These are phyloP conservation scores for Salix suchowensis DNA, from an alignment of 345 rosid genomes.

Conservation along the genomic window DNA sequence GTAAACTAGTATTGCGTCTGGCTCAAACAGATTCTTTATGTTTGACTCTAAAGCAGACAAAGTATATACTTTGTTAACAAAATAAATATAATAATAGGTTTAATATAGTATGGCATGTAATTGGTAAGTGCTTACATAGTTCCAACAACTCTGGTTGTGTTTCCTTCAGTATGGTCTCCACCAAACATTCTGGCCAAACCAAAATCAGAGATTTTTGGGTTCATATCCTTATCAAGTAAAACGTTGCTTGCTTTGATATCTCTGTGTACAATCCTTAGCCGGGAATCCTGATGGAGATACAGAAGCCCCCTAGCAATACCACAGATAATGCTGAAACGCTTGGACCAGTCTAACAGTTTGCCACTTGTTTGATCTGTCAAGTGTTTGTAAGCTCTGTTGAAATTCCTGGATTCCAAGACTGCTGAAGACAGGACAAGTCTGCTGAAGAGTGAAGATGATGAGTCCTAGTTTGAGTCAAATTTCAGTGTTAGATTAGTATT, in stretches of 20 bases:
- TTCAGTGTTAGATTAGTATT: too few relatives aligned
- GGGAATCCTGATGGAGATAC: slow-evolving; percentile 15
- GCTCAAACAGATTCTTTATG: too few relatives aligned
- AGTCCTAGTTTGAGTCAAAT: too few relatives aligned
- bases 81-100: too few relatives aligned
- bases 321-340: slow-evolving; percentile 4
- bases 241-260: slow-evolving; percentile 17
- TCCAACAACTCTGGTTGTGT: slow-evolving; percentile 10
- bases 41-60: too few relatives aligned
- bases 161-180: slow-evolving; percentile 11
- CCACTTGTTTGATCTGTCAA: slow-evolving; percentile 3
- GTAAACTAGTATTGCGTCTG: too few relatives aligned
- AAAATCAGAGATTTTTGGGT: slow-evolving; percentile 14
- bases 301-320: slow-evolving; percentile 10
- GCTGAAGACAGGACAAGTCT: too few relatives aligned
- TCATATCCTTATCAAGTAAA: slow-evolving; percentile 12
- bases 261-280: slow-evolving; percentile 8
- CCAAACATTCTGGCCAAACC: slow-evolving; percentile 6
- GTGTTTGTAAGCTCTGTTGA: background rate
- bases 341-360: slow-evolving; percentile 3
- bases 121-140: background rate
- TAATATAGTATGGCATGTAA: too few relatives aligned
- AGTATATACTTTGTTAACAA: too few relatives aligned
- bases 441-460: too few relatives aligned
- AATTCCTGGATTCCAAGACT: too few relatives aligned